Percentiles rank a stretch among this genome's conserved stretches.
phyloP scores from a whole-genome alignment of 1,284 basidiomycete genomes.

The Malassezia furfur region DNA sequence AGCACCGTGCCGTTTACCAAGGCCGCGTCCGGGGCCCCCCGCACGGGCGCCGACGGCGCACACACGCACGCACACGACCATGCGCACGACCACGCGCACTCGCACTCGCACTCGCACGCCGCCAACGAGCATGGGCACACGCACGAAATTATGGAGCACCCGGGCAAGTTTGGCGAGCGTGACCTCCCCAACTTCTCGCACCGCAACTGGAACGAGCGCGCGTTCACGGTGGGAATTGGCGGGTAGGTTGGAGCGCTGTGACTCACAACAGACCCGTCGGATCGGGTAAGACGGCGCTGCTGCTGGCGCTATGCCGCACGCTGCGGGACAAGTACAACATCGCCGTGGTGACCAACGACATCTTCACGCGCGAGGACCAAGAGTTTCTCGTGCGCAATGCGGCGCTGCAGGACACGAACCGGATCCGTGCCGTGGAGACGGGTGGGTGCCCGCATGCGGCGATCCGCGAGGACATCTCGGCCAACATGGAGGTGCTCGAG shows the following conservation, averaged over 20 bases:
- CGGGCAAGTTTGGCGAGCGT: slow-evolving; percentile 82
- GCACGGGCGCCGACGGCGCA: background rate
- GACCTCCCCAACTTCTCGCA: slow-evolving; percentile 78
- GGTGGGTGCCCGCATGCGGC: slow-evolving; percentile 49
- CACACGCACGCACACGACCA: slow-evolving; percentile 4
- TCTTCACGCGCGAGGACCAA: slow-evolving; percentile 73
- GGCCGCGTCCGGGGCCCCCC: no score
- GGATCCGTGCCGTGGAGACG: slow-evolving; percentile 93
- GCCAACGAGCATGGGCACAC: slow-evolving; percentile 45
- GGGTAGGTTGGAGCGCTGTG: slow-evolving; percentile 56
- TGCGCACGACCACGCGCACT: slow-evolving; percentile 17
- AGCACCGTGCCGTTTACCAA: background rate
- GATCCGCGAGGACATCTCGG: slow-evolving; percentile 79
- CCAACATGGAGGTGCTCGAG: slow-evolving; percentile 89
- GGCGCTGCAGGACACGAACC: slow-evolving; percentile 64
- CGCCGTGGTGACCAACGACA: slow-evolving; percentile 55
- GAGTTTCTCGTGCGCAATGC: slow-evolving; percentile 90
- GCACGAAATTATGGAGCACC: slow-evolving; percentile 25
- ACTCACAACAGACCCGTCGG: slow-evolving; percentile 59
- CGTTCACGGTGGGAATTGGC: slow-evolving; percentile 93
- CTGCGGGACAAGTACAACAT: slow-evolving; percentile 80
- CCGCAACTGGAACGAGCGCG: slow-evolving; percentile 81
- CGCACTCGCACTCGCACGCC: slow-evolving; percentile 8
- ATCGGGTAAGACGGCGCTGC: slow-evolving; percentile 90
- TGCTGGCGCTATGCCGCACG: slow-evolving; percentile 78